Conservation (phyloP, 2,329 filamentous ascomycete species). For the Ustulina deusta region DNA sequence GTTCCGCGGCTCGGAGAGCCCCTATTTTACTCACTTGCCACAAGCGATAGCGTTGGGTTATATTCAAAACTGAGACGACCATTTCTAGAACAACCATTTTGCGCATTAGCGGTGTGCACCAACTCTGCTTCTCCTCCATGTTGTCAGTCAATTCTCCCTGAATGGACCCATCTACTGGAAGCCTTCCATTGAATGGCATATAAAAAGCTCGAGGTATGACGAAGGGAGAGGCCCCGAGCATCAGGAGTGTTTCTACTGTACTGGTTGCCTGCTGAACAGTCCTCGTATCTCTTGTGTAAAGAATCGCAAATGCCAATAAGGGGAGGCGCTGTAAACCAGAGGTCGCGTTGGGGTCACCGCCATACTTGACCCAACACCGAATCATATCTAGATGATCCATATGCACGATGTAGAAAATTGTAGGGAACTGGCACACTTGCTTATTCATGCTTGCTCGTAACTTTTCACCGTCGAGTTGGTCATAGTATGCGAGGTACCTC, state of each 20-base stretch:
- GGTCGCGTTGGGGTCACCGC: slow-evolving; percentile 41
- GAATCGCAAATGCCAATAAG: slow-evolving; percentile 41
- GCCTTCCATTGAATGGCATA: slow-evolving; percentile 21
- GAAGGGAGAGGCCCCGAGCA: slow-evolving; percentile 38
- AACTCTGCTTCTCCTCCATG: slow-evolving; percentile 29
- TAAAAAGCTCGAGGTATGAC: slow-evolving; percentile 41
- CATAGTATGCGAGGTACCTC: slow-evolving; percentile 32
- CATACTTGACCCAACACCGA: slow-evolving; percentile 41
- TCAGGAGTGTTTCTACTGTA: slow-evolving; percentile 37
- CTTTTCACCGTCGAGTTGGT: slow-evolving; percentile 12
- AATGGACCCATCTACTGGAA: slow-evolving; percentile 27
- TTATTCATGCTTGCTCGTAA: slow-evolving; percentile 39
- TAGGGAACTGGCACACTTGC: slow-evolving; percentile 38
- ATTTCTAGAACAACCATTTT: too few relatives aligned
- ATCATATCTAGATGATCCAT: slow-evolving; percentile 39
- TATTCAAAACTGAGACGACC: slow-evolving; percentile 34
- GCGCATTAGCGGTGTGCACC: slow-evolving; percentile 36
- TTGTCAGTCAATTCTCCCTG: slow-evolving; percentile 25
- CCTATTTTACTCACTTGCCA: slow-evolving; percentile 34
- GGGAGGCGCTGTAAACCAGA: slow-evolving; percentile 34
- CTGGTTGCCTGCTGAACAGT: slow-evolving; percentile 26
- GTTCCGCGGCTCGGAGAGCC: slow-evolving; percentile 24
- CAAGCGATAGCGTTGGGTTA: slow-evolving; percentile 45
- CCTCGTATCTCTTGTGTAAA: slow-evolving; percentile 28
- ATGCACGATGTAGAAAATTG: slow-evolving; percentile 44